Evolutionary conservation across 257 asterid species (phyloP).

Genomic region (Fraxinus quadrangulata): DNA sequence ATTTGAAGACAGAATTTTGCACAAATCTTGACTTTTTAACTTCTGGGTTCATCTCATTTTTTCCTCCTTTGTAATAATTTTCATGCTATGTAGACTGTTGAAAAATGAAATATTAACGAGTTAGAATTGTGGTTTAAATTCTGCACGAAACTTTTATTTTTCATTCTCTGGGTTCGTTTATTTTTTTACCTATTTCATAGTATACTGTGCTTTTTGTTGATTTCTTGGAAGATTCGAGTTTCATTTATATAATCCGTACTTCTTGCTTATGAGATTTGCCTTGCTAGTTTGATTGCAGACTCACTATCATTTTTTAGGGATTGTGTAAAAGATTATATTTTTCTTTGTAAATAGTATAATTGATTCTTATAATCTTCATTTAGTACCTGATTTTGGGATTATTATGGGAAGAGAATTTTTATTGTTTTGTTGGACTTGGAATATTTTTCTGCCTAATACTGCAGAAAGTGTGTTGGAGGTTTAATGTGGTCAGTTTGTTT

Average conservation of each 20-base stretch:
- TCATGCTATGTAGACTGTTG: neutral
- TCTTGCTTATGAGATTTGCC: neutral
- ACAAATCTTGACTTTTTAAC: neutral
- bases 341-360: neutral
- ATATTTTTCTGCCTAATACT: neutral
- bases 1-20: neutral
- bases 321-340: neutral
- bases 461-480: too few relatives aligned
- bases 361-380: neutral
- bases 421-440: neutral
- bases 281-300: neutral
- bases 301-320: neutral
- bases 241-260: neutral
- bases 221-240: neutral
- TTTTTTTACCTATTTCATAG: neutral
- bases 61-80: neutral
- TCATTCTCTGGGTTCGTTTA: neutral
- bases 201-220: neutral
- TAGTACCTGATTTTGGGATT: neutral
- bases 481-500: too few relatives aligned
- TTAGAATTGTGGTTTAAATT: neutral
- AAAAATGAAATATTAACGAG: neutral
- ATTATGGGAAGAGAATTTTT: neutral
- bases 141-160: neutral
- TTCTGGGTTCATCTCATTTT: neutral